Conservation (phyloP, 352 stramenopile species). For the Blastocystis sp. region DNA sequence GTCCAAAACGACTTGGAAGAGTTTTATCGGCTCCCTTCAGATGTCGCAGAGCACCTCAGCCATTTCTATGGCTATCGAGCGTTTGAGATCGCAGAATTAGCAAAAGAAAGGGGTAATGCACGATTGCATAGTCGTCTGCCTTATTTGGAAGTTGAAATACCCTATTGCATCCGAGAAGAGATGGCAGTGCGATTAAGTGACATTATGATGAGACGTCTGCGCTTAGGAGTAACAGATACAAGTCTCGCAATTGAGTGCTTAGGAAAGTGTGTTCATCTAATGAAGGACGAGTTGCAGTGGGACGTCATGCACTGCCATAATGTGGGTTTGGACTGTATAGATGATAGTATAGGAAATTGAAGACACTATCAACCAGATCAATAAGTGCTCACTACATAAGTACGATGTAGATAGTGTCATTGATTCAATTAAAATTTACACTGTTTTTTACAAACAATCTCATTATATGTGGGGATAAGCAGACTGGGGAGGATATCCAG, state of each 20-base stretch:
- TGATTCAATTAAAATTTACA: neutral
- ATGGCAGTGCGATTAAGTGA: neutral
- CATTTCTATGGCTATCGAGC: conserved; percentile 88
- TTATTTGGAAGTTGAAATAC: conserved; percentile 85
- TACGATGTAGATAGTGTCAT: conserved; percentile 16
- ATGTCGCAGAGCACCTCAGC: conserved; percentile 86
- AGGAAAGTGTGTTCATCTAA: neutral
- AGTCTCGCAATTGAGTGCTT: conserved; percentile 3
- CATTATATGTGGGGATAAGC: neutral
- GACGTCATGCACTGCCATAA: neutral
- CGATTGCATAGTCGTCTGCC: conserved; percentile 85
- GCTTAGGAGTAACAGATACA: conserved; percentile 34
- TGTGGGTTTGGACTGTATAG: neutral
- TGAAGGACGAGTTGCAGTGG: neutral
- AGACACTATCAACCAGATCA: conserved; percentile 22
- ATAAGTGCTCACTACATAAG: conserved; percentile 51
- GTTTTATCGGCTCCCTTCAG: conserved; percentile 83
- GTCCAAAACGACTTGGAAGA: conserved; percentile 70
- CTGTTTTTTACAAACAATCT: neutral
- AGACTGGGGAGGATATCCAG: neutral
- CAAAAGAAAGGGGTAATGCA: conserved; percentile 73
- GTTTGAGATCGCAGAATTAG: conserved; percentile 85
- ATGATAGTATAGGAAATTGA: conserved; percentile 37
- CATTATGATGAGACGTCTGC: neutral
- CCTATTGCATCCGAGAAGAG: neutral